These are phyloP conservation scores for Bipolaris zeicola DNA, from an alignment of 2,329 filamentous ascomycete genomes.

Conservation along the genomic window DNA sequence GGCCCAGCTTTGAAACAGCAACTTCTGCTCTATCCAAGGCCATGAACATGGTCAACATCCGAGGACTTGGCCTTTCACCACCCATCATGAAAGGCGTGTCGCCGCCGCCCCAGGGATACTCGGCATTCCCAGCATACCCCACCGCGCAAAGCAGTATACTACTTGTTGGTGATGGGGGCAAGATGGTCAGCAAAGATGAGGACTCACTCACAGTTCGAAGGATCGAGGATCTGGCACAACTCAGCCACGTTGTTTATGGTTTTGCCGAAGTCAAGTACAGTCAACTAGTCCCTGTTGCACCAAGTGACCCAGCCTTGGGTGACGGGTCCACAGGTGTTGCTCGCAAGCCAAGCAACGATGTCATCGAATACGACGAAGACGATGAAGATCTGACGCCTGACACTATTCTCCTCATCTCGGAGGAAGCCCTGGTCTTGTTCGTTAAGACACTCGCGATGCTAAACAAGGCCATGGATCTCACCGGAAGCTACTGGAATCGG, in stretches of 20 bases:
- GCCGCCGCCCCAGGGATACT: slow-evolving; percentile 74
- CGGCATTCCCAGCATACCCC: slow-evolving; percentile 84
- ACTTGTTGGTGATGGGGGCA: slow-evolving; percentile 65
- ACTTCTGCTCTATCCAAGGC: slow-evolving; percentile 94
- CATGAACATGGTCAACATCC: slow-evolving; percentile 85
- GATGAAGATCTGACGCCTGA: slow-evolving; percentile 78
- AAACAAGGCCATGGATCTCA: slow-evolving; percentile 94
- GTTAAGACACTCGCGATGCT: slow-evolving; percentile 91
- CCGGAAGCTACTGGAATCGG: slow-evolving; percentile 88
- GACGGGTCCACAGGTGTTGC: slow-evolving; percentile 58
- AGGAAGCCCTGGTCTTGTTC: slow-evolving; percentile 94
- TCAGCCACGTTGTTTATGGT: slow-evolving; percentile 94
- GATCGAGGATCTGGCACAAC: slow-evolving; percentile 89
- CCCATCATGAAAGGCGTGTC: slow-evolving; percentile 67
- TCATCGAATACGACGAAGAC: slow-evolving; percentile 60
- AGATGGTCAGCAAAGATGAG: slow-evolving; percentile 70
- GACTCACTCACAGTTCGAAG: slow-evolving; percentile 77
- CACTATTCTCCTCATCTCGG: slow-evolving; percentile 83
- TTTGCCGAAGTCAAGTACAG: slow-evolving; percentile 99
- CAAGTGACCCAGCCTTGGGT: slow-evolving; percentile 72
- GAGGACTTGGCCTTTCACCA: slow-evolving; percentile 72
- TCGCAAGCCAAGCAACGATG: slow-evolving; percentile 49
- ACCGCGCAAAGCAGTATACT: slow-evolving; percentile 73
- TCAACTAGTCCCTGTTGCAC: slow-evolving; percentile 87
- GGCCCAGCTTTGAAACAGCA: slow-evolving; percentile 73